Evolutionary conservation across 1,284 basidiomycete species (phyloP).

Genomic region (Moniliophthora roreri): DNA sequence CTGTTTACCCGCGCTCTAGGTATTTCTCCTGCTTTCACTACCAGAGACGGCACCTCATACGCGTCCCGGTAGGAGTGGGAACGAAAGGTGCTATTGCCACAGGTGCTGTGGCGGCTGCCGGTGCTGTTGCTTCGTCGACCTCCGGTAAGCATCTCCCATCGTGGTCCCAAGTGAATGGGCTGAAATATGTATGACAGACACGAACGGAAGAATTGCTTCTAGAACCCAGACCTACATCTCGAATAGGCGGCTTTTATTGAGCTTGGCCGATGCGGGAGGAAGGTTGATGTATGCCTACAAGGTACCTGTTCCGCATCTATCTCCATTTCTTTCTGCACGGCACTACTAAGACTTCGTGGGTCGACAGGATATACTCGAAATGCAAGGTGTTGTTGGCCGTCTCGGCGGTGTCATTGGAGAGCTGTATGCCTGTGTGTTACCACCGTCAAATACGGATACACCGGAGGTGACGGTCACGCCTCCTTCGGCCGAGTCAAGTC

Average conservation of each 20-base stretch:
- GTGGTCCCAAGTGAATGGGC: neutral
- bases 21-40: neutral
- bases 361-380: conserved; percentile 78
- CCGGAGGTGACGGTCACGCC: neutral
- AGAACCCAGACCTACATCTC: conserved; percentile 83
- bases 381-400: conserved; percentile 90
- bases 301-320: neutral
- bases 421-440: conserved; percentile 67
- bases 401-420: conserved; percentile 88
- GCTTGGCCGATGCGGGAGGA: conserved; percentile 93
- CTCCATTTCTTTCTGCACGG: too few relatives aligned
- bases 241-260: conserved; percentile 88
- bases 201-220: conserved; percentile 7
- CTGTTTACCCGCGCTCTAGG: conserved; percentile 52
- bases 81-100: too few relatives aligned
- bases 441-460: neutral
- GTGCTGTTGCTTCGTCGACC: neutral
- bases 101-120: too few relatives aligned
- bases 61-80: too few relatives aligned
- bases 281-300: conserved; percentile 91
- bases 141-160: neutral
- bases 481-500: neutral
- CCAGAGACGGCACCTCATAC: neutral
- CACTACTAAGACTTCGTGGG: too few relatives aligned
- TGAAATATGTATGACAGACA: neutral